Percentiles rank a stretch among this genome's conserved stretches.
Conservation (phyloP, 2,329 filamentous ascomycete genomes). For the Sphaerostilbella broomeana region DNA sequence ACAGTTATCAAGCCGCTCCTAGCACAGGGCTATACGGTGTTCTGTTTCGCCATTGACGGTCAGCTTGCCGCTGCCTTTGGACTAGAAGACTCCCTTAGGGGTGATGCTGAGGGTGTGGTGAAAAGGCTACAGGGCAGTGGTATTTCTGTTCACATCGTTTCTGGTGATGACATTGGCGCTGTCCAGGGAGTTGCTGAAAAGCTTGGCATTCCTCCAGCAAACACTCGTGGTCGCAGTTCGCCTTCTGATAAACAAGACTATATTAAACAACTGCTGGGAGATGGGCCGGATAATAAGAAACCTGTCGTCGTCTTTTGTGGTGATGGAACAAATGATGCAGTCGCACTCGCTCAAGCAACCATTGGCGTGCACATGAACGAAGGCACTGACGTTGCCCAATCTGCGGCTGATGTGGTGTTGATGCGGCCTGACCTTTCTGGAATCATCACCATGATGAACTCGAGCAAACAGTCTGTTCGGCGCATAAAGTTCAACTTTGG, state of each 20-base stretch:
- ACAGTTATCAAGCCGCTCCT: constrained; percentile 30
- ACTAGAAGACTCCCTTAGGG: constrained; percentile 40
- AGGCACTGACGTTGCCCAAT: constrained; percentile 57
- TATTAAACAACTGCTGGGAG: constrained; percentile 31
- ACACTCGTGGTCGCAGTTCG: constrained; percentile 36
- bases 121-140: constrained; percentile 29
- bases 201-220: constrained; percentile 33
- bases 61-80: constrained; percentile 36
- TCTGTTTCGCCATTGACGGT: constrained; percentile 39
- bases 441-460: constrained; percentile 51
- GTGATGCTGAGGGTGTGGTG: constrained; percentile 34
- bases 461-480: constrained; percentile 38
- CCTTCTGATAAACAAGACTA: constrained; percentile 43
- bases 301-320: constrained; percentile 60
- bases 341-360: constrained; percentile 62
- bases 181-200: constrained; percentile 34
- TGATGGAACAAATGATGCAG: constrained; percentile 74
- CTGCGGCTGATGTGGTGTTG: constrained; percentile 63
- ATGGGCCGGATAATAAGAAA: constrained; percentile 14
- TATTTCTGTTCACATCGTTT: constrained; percentile 42
- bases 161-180: constrained; percentile 47
- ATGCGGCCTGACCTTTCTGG: constrained; percentile 50
- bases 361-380: constrained; percentile 64
- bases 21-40: constrained; percentile 33
- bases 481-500: constrained; percentile 62